phyloP scores from a whole-genome alignment of 208 protist genomes.

The Vickermania spadyakhi region DNA sequence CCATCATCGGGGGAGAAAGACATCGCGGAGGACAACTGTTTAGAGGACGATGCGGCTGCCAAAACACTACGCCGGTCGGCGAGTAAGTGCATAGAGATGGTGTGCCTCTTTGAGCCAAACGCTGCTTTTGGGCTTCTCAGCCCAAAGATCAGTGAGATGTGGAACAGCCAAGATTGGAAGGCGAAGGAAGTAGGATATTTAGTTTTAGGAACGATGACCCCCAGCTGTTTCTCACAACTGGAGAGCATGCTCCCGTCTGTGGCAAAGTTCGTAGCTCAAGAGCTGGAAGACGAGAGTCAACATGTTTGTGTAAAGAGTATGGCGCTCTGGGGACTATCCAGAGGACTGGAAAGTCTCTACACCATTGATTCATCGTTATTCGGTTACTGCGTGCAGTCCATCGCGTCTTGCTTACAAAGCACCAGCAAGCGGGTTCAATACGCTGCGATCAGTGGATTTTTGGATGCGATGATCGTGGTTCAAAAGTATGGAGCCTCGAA shows the following conservation, averaged over 20 bases:
- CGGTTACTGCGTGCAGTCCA: slow-evolving; percentile 23
- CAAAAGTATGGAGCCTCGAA: slow-evolving; percentile 22
- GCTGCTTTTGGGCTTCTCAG: slow-evolving; percentile 36
- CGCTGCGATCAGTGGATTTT: slow-evolving; percentile 54
- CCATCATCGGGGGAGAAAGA: slow-evolving; percentile 40
- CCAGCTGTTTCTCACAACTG: slow-evolving; percentile 50
- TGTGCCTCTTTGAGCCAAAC: slow-evolving; percentile 44
- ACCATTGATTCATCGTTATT: slow-evolving; percentile 7
- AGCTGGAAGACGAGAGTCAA: slow-evolving; percentile 32
- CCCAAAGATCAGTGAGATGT: slow-evolving; percentile 35
- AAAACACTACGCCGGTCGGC: slow-evolving; percentile 67
- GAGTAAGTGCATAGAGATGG: slow-evolving; percentile 56
- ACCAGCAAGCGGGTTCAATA: slow-evolving; percentile 75
- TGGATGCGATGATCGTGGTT: slow-evolving; percentile 21
- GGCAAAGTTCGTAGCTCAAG: slow-evolving; percentile 30
- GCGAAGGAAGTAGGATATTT: slow-evolving; percentile 64
- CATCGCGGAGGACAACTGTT: slow-evolving; percentile 50
- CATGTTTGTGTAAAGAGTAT: slow-evolving; percentile 84
- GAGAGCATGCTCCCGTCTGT: slow-evolving; percentile 19
- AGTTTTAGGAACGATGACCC: slow-evolving; percentile 65
- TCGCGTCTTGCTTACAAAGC: slow-evolving; percentile 46
- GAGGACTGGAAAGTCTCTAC: slow-evolving; percentile 41
- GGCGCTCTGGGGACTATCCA: slow-evolving; percentile 71
- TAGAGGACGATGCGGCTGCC: slow-evolving; percentile 60
- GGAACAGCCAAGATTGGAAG: slow-evolving; percentile 39